Evolutionary conservation across 1,284 basidiomycete genomes (phyloP).

Genomic region (Moesziomyces sp.): DNA sequence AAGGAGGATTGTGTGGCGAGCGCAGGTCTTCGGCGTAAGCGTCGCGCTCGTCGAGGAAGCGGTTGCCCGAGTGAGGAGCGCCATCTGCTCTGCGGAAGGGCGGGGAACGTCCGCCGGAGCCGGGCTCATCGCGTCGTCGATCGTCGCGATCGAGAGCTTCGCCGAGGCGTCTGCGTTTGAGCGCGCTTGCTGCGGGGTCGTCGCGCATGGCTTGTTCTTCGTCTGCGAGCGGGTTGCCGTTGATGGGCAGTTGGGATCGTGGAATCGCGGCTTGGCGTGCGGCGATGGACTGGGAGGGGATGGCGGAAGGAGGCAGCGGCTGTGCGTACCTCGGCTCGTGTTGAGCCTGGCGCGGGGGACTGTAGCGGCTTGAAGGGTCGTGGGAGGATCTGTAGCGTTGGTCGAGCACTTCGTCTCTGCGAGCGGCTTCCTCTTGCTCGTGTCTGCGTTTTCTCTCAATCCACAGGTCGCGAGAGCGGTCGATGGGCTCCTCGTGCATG

Average conservation of each 20-base stretch:
- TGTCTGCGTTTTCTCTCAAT: slow-evolving; percentile 49
- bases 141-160: slow-evolving; percentile 38
- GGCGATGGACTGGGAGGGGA: slow-evolving; percentile 2
- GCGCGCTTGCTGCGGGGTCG: slow-evolving; percentile 24
- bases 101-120: slow-evolving; percentile 29
- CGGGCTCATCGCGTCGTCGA: slow-evolving; percentile 31
- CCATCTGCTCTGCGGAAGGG: slow-evolving; percentile 32
- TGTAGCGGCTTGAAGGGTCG: slow-evolving; percentile 26
- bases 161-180: slow-evolving; percentile 42
- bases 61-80: slow-evolving; percentile 21
- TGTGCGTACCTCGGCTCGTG: slow-evolving; percentile 34
- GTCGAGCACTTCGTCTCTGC: slow-evolving; percentile 40
- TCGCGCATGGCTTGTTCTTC: slow-evolving; percentile 38
- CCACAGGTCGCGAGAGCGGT: slow-evolving; percentile 51
- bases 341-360: slow-evolving; percentile 17
- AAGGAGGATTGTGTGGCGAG: slow-evolving; percentile 31
- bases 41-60: slow-evolving; percentile 40
- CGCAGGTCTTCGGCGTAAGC: slow-evolving; percentile 35
- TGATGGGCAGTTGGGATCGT: slow-evolving; percentile 27
- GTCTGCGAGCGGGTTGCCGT: slow-evolving; percentile 9
- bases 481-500: slow-evolving; percentile 54
- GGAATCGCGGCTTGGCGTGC: slow-evolving; percentile 24
- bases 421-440: slow-evolving; percentile 40
- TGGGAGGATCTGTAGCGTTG: slow-evolving; percentile 29
- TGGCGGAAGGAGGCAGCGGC: slow-evolving; percentile 5